Percentiles rank a stretch among this genome's conserved stretches.
These are phyloP conservation scores for Daldinia caldariorum DNA, from an alignment of 495 filamentous ascomycete species.

Conservation along the genomic window DNA sequence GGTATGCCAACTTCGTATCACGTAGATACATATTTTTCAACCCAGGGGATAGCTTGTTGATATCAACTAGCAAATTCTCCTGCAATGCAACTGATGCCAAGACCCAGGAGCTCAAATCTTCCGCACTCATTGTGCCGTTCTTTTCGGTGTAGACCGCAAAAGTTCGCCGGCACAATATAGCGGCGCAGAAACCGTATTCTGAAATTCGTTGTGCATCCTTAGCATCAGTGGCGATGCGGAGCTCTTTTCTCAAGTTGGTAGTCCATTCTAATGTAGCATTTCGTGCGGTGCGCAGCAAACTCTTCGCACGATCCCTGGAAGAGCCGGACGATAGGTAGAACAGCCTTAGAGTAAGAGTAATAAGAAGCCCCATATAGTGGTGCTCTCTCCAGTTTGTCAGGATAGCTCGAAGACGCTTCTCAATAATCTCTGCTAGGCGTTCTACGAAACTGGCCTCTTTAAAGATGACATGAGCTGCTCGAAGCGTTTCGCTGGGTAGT, in stretches of 20 bases:
- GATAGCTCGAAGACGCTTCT: conserved; percentile 53
- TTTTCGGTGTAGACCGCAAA: conserved; percentile 49
- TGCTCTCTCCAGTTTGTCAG: conserved; percentile 63
- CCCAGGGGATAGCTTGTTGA: conserved; percentile 43
- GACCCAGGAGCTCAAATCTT: conserved; percentile 43
- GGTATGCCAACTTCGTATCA: conserved; percentile 58
- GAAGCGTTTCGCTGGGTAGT: conserved; percentile 44
- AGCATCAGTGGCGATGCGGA: conserved; percentile 52
- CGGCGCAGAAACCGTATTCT: conserved; percentile 56
- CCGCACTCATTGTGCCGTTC: conserved; percentile 11
- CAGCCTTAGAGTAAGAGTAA: conserved; percentile 55
- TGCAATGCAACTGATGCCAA: conserved; percentile 54
- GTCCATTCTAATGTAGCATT: conserved; percentile 56
- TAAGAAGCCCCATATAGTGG: conserved; percentile 59
- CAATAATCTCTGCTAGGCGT: conserved; percentile 55
- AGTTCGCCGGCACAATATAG: conserved; percentile 62
- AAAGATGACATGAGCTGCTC: conserved; percentile 58
- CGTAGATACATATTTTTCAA: conserved; percentile 54
- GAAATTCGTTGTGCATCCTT: conserved; percentile 50
- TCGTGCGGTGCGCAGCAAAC: conserved; percentile 34
- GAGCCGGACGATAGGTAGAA: conserved; percentile 23
- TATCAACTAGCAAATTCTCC: conserved; percentile 50
- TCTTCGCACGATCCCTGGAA: conserved; percentile 8
- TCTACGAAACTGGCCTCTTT: conserved; percentile 56
- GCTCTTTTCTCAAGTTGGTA: conserved; percentile 54